Evolutionary conservation across 805 yeast species (phyloP), one percentile per base, ranked within the genome.

Genomic region (Candida pseudofarinosa): DNA sequence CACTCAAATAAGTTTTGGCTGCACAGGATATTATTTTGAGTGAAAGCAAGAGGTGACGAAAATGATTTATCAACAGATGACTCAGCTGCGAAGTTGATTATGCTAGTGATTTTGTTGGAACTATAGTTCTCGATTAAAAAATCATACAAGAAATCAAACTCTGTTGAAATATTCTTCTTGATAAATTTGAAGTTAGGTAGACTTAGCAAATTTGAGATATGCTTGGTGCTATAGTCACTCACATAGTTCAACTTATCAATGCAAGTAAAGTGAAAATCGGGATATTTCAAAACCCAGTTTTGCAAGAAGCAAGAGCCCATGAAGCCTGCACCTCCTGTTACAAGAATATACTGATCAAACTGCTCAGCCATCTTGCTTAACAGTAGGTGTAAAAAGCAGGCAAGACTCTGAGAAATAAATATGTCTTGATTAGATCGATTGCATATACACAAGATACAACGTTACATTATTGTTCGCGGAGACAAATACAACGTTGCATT

Each of bases 271-370:
- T 49, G 51, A 45, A 59, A 58, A 4, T 50, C 30, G 1, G 69
- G 67, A 41, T 62, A 55, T 19, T 47, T 44, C 3, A 38, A 19
- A 1, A 68, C 67, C 40, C 73, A 53, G 41, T 59, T 55, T 8
- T 67, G 59, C 12, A 73, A 60, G 37, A 73, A 60, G 62, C 77
- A 69, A 1, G 79, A 72, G 3, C 81, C 83, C 45, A 78, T 71
- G 46, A 78, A 78, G 1, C 83, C 83, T 4, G 78, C 77, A 1
- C 81, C 82, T 4, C 83, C 83, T 5, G 82, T 72, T 4, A 78
- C 71, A 23, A 77, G 56, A 8, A 75, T 50, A 36, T 42, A 37
- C 38, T 47, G 46, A 4, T 48, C 51, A 39, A 44, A 34, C 13
- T 5, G 12, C 8, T 14, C 20, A 15, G n/a, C n/a, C n/a, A 16